Percentiles rank a stretch among this genome's conserved stretches.
Evolutionary conservation across 2,329 filamentous ascomycete species (phyloP).

Genomic region (Acarospora socialis): DNA sequence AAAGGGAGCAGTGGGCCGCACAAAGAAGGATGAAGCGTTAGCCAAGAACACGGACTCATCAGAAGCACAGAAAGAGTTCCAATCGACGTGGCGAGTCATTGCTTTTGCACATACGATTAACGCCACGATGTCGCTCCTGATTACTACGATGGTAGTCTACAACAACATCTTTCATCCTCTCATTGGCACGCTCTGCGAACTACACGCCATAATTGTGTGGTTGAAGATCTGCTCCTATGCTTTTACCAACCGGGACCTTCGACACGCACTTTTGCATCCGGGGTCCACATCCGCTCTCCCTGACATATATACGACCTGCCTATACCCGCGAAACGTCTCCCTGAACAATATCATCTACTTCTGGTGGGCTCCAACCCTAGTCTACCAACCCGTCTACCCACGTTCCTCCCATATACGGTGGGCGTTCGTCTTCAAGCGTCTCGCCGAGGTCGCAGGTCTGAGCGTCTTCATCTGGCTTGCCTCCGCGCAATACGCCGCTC

Average conservation of each 20-base stretch:
- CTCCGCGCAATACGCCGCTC: constrained; percentile 85
- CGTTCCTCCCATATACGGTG: constrained; percentile 69
- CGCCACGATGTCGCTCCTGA: constrained; percentile 62
- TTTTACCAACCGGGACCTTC: constrained; percentile 88
- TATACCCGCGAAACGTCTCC: constrained; percentile 85
- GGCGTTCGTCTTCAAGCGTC: constrained; percentile 72
- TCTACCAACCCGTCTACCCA: constrained; percentile 95
- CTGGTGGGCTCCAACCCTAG: constrained; percentile 92
- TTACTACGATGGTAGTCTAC: constrained; percentile 79
- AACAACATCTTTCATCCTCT: constrained; percentile 83
- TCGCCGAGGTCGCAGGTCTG: constrained; percentile 62
- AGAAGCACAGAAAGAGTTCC: constrained; percentile 48
- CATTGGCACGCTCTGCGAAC: constrained; percentile 78
- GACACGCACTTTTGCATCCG: constrained; percentile 77
- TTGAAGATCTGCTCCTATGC: constrained; percentile 93
- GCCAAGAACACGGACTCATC: constrained; percentile 22
- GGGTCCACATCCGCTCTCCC: constrained; percentile 58
- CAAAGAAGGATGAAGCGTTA: constrained; percentile 27
- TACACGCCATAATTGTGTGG: constrained; percentile 91
- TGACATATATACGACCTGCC: constrained; percentile 65
- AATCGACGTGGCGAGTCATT: constrained; percentile 64
- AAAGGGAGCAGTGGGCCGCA: constrained; percentile 47
- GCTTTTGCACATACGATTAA: constrained; percentile 73
- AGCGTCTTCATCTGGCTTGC: constrained; percentile 90
- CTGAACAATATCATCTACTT: constrained; percentile 82